A percentile compares a stretch with the other conserved stretches of the same genome.
phyloP scores from a whole-genome alignment of 306 rosid genomes.

The Mimosa pudica region DNA sequence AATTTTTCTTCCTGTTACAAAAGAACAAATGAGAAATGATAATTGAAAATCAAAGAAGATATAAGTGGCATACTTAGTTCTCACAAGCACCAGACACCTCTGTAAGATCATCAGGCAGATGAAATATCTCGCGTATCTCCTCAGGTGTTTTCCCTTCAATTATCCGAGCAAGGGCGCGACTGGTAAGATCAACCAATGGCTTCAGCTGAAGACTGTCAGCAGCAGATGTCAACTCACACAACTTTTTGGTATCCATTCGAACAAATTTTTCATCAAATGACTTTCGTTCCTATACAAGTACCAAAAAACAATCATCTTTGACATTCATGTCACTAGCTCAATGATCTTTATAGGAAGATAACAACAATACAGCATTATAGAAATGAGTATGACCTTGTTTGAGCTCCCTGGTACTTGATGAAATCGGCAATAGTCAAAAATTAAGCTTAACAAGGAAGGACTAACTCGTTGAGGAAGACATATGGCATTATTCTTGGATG shows the following conservation, averaged over 20 bases:
- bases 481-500: slow-evolving; percentile 90
- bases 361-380: slow-evolving; percentile 29
- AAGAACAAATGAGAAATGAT: slow-evolving; percentile 41
- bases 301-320: slow-evolving; percentile 30
- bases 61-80: slow-evolving; percentile 37
- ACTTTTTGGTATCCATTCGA: slow-evolving; percentile 83
- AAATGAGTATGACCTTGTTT: slow-evolving; percentile 69
- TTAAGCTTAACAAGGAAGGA: slow-evolving; percentile 72
- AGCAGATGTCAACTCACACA: slow-evolving; percentile 90
- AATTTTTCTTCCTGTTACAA: slow-evolving; percentile 88
- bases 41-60: slow-evolving; percentile 31
- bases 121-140: slow-evolving; percentile 91
- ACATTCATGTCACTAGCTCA: slow-evolving; percentile 29
- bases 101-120: slow-evolving; percentile 95
- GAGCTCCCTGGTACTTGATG: slow-evolving; percentile 95
- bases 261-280: slow-evolving; percentile 78
- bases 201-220: slow-evolving; percentile 92
- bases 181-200: slow-evolving; percentile 94
- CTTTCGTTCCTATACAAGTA: slow-evolving; percentile 73
- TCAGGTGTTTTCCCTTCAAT: slow-evolving; percentile 94
- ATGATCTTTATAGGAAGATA: slow-evolving; percentile 1
- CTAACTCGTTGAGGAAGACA: slow-evolving; percentile 88
- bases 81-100: slow-evolving; percentile 70
- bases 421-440: slow-evolving; percentile 90
- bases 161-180: slow-evolving; percentile 94